Percentiles rank a stretch among this genome's conserved stretches.
These are phyloP conservation scores for Aureobasidium sp. DNA, from an alignment of 2,329 filamentous ascomycete species.

Conservation along the genomic window DNA sequence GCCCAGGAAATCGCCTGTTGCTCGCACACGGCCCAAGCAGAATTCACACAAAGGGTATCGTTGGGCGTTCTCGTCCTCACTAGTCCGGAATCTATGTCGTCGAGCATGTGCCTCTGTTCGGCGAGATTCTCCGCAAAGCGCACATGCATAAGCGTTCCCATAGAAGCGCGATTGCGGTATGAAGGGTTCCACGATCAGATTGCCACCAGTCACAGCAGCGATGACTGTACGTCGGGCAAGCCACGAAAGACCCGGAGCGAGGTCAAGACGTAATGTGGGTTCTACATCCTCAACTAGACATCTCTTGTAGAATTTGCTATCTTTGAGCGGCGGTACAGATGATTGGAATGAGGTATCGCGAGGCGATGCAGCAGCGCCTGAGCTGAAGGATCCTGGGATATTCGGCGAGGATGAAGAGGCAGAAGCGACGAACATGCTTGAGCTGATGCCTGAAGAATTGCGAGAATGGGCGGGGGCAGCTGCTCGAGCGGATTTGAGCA, in stretches of 20 bases:
- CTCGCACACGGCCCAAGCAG: constrained; percentile 73
- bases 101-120: constrained; percentile 63
- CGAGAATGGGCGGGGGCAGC: constrained; percentile 53
- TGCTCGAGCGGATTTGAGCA: constrained; percentile 58
- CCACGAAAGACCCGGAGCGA: constrained; percentile 87
- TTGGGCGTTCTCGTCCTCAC: constrained; percentile 77
- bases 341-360: constrained; percentile 23
- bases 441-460: constrained; percentile 54
- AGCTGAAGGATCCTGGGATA: constrained; percentile 36
- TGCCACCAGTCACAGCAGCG: constrained; percentile 73
- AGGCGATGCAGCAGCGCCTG: constrained; percentile 28
- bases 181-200: constrained; percentile 81
- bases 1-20: constrained; percentile 85
- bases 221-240: constrained; percentile 79
- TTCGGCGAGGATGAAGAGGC: constrained; percentile 28
- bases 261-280: constrained; percentile 81
- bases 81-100: constrained; percentile 81
- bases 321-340: constrained; percentile 60
- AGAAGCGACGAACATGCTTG: constrained; percentile 25
- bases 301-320: constrained; percentile 90
- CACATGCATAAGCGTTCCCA: constrained; percentile 59
- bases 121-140: constrained; percentile 78
- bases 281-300: constrained; percentile 85
- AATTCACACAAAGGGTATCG: constrained; percentile 85
- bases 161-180: constrained; percentile 44